Conservation (phyloP, 768 basidiomycete species). For the Phaeotremella fagi region DNA sequence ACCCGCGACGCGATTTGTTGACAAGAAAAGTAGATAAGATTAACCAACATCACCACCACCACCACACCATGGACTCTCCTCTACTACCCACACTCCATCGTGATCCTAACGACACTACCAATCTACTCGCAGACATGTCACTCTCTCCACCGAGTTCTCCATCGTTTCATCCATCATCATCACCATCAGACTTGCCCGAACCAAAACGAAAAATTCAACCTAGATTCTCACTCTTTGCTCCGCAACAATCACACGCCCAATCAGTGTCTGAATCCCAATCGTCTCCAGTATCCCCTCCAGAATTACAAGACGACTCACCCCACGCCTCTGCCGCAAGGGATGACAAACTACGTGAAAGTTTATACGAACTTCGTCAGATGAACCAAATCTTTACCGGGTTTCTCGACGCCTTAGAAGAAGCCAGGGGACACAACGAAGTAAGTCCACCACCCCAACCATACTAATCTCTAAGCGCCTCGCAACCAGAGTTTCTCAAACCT, state of each 20-base stretch:
- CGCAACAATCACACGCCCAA: conserved; percentile 9
- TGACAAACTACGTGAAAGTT: conserved; percentile 31
- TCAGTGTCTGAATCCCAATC: not conserved
- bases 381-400: conserved; percentile 47
- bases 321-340: conserved; percentile 16
- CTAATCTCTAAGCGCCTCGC: conserved; percentile 25
- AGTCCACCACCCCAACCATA: conserved; percentile 3
- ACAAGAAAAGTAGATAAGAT: not conserved
- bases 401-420: conserved; percentile 28
- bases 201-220: conserved; percentile 12
- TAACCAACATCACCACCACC: not conserved
- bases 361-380: conserved; percentile 47
- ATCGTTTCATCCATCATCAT: not conserved
- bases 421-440: conserved; percentile 46
- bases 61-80: conserved; percentile 33
- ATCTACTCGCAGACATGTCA: conserved; percentile 23
- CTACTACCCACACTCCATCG: conserved; percentile 24
- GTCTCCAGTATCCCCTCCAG: not conserved
- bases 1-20: too few species aligned
- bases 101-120: conserved; percentile 11
- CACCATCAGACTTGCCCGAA: not conserved
- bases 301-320: too few species aligned
- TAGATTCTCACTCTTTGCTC: conserved; percentile 38
- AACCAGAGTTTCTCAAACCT: conserved; percentile 38
- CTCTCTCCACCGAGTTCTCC: conserved; percentile 8